Evolutionary conservation across 1,139 yeast species (phyloP).

Genomic region (Taiozyma sp.): DNA sequence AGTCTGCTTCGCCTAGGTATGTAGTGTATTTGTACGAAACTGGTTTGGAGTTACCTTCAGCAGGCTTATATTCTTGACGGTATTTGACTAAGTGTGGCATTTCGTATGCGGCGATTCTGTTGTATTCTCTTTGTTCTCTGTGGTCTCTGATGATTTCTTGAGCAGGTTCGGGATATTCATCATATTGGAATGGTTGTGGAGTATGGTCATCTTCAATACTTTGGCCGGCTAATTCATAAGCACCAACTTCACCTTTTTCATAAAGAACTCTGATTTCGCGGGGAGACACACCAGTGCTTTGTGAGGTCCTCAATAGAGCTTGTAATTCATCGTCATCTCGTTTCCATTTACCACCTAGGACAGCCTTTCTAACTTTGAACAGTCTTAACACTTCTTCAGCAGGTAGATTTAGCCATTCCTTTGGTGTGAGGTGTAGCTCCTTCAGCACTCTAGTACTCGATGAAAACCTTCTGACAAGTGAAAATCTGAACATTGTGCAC

Average conservation of each 20-base stretch:
- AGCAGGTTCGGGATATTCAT: slow-evolving; percentile 57
- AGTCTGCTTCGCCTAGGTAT: slow-evolving; percentile 58
- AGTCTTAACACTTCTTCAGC: slow-evolving; percentile 56
- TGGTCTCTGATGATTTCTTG: slow-evolving; percentile 57
- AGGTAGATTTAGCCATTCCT: slow-evolving; percentile 63
- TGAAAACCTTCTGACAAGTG: slow-evolving; percentile 12
- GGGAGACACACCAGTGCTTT: slow-evolving; percentile 29
- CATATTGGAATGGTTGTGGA: slow-evolving; percentile 26
- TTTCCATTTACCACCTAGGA: slow-evolving; percentile 51
- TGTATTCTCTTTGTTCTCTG: slow-evolving; percentile 57
- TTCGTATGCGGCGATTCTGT: slow-evolving; percentile 85
- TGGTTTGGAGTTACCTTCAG: slow-evolving; percentile 39
- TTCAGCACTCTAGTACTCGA: slow-evolving; percentile 7
- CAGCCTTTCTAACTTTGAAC: slow-evolving; percentile 51
- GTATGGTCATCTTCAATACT: slow-evolving; percentile 29
- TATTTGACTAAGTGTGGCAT: slow-evolving; percentile 77
- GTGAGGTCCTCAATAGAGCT: slow-evolving; percentile 38
- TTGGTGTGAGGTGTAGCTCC: slow-evolving; percentile 37
- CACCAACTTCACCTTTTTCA: slow-evolving; percentile 32
- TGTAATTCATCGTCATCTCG: slow-evolving; percentile 43
- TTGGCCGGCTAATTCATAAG: slow-evolving; percentile 26
- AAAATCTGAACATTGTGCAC: slow-evolving; percentile 12
- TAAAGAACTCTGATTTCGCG: slow-evolving; percentile 30
- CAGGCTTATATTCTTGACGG: slow-evolving; percentile 57
- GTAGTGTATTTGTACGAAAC: slow-evolving; percentile 65